Conservation (phyloP, 306 rosid genomes). For the Lathyrus tuberosus region DNA sequence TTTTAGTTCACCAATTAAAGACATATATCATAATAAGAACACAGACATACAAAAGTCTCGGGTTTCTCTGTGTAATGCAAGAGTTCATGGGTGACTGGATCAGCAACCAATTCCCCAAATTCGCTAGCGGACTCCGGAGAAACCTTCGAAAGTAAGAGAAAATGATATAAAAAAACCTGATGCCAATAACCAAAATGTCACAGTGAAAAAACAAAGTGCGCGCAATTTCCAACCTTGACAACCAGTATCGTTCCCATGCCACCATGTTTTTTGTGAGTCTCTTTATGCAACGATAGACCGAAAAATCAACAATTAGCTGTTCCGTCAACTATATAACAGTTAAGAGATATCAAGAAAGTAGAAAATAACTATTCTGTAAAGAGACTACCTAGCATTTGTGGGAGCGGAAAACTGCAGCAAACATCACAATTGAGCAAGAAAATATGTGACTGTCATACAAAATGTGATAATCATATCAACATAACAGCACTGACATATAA, state of each 20-base stretch:
- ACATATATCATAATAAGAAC: constrained; percentile 16
- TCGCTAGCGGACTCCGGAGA: constrained; percentile 81
- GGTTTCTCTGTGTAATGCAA: constrained; percentile 97
- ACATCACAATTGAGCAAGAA: constrained; percentile 94
- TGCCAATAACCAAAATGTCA: constrained; percentile 29
- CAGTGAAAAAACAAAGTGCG: constrained; percentile 5
- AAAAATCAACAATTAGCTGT: constrained; percentile 26
- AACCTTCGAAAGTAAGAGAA: constrained; percentile 55
- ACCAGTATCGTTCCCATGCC: constrained; percentile 96
- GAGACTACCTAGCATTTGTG: constrained; percentile 85
- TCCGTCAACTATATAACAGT: background rate
- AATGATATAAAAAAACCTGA: constrained; percentile 3
- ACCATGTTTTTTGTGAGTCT: constrained; percentile 79
- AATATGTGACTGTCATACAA: constrained; percentile 72
- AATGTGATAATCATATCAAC: constrained; percentile 39
- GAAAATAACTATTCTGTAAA: background rate
- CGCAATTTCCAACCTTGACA: constrained; percentile 61
- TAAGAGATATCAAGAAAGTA: too few relatives aligned
- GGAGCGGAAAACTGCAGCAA: constrained; percentile 91
- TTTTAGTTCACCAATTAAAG: constrained; percentile 20
- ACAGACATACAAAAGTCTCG: constrained; percentile 83
- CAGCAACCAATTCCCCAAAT: constrained; percentile 94
- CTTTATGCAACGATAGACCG: constrained; percentile 54
- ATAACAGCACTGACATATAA: background rate
- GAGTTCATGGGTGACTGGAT: constrained; percentile 82